These are phyloP conservation scores for Daldinia bambusicola DNA, from an alignment of 495 filamentous ascomycete genomes.

Conservation along the genomic window DNA sequence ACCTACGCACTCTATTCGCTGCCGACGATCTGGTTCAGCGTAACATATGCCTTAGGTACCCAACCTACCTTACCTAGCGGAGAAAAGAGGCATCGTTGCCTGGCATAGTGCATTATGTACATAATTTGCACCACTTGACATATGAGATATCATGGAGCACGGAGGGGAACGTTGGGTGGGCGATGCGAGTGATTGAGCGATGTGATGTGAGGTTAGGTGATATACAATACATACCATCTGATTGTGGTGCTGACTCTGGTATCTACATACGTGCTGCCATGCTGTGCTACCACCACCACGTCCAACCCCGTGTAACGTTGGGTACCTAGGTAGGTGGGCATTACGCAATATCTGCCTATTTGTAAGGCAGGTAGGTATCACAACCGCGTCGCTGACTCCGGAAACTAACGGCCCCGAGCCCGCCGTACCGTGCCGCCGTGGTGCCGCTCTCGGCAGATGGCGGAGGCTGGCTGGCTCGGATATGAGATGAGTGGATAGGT, in stretches of 20 bases:
- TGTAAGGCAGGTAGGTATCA: background rate
- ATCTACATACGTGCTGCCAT: background rate
- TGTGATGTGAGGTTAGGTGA: background rate
- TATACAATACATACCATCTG: background rate
- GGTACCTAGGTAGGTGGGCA: background rate
- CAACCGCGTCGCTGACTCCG: background rate
- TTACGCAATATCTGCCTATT: background rate
- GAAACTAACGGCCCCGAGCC: background rate
- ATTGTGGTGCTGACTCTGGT: background rate
- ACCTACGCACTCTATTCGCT: no score
- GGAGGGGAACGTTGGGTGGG: slow-evolving; percentile 1
- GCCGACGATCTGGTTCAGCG: no score
- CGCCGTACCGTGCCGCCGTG: background rate
- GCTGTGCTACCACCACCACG: background rate
- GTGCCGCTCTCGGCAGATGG: background rate
- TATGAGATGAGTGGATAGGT: background rate
- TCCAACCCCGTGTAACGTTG: background rate
- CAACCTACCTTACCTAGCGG: no score
- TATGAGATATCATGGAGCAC: slow-evolving; percentile 3
- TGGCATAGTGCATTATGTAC: background rate
- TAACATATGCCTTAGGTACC: no score
- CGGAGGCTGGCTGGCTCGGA: background rate
- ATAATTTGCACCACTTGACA: background rate
- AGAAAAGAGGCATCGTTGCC: background rate
- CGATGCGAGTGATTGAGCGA: background rate